Percentiles rank a stretch among this genome's conserved stretches.
Conservation (phyloP, 2,329 filamentous ascomycete genomes). For the Aspergillus viridinutans region DNA sequence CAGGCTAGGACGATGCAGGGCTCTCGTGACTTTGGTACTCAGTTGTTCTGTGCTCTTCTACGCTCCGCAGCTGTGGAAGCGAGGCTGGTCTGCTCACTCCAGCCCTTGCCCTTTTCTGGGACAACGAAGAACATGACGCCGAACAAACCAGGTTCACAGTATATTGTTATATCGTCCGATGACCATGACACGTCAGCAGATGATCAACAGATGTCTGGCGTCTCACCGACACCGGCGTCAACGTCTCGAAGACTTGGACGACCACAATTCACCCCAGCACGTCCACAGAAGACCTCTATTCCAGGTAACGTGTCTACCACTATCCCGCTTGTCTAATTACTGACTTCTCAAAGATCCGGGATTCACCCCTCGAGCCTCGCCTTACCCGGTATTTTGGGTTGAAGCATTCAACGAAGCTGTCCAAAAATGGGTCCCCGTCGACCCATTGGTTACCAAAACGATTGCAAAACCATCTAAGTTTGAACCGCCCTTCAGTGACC, state of each 20-base stretch:
- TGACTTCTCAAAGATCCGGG: conserved; percentile 30
- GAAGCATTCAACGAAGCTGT: conserved; percentile 81
- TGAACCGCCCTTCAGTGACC: conserved; percentile 77
- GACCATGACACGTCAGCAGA: conserved; percentile 28
- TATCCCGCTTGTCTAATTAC: not conserved
- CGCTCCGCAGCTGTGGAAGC: conserved; percentile 76
- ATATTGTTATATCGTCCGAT: conserved; percentile 36
- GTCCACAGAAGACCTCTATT: conserved; percentile 13
- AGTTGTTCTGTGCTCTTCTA: conserved; percentile 84
- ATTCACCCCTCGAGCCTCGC: conserved; percentile 60
- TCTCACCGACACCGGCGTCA: conserved; percentile 13
- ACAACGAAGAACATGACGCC: conserved; percentile 42
- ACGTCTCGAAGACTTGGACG: conserved; percentile 32
- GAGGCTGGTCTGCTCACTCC: conserved; percentile 84
- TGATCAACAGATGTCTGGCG: conserved; percentile 14
- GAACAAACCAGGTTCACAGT: conserved; percentile 34
- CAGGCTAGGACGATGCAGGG: conserved; percentile 68
- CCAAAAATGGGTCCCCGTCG: conserved; percentile 88
- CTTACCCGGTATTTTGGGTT: conserved; percentile 87
- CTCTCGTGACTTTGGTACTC: conserved; percentile 83
- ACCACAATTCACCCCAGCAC: conserved; percentile 29
- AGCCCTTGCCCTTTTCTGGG: conserved; percentile 67
- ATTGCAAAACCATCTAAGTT: conserved; percentile 71
- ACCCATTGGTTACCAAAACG: conserved; percentile 75
- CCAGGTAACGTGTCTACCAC: conserved; percentile 14